These are phyloP conservation scores for Hibiscus mutabilis DNA, from an alignment of 345 rosid species.

Conservation along the genomic window DNA sequence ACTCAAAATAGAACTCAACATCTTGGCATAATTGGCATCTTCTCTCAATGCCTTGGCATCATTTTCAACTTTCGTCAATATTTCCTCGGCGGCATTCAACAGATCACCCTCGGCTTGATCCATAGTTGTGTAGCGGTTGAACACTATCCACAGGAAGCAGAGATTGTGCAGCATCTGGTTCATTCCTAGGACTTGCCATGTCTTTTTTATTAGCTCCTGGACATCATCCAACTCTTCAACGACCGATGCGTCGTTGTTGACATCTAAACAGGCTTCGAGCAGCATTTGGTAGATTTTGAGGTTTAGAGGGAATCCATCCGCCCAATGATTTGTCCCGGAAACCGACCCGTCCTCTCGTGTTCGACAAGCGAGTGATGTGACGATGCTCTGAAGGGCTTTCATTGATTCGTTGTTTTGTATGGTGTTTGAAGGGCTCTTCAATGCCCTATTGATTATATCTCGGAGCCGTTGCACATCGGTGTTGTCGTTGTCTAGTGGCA, in stretches of 20 bases:
- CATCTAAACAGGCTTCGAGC: slow-evolving; percentile 80
- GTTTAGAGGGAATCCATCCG: slow-evolving; percentile 80
- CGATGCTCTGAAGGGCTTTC: slow-evolving; percentile 59
- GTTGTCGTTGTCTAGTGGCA: slow-evolving; percentile 49
- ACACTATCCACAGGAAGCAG: slow-evolving; percentile 83
- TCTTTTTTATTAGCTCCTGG: slow-evolving; percentile 80
- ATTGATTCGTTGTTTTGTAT: slow-evolving; percentile 62
- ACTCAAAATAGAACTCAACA: slow-evolving; percentile 52
- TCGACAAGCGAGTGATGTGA: slow-evolving; percentile 65
- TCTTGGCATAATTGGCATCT: slow-evolving; percentile 45
- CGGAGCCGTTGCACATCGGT: slow-evolving; percentile 47
- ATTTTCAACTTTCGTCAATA: slow-evolving; percentile 60
- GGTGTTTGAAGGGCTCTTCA: slow-evolving; percentile 53
- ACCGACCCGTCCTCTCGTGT: slow-evolving; percentile 44
- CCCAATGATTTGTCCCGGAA: slow-evolving; percentile 79
- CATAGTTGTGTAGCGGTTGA: slow-evolving; percentile 62
- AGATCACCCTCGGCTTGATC: slow-evolving; percentile 77
- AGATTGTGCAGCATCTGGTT: slow-evolving; percentile 70
- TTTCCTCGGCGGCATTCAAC: slow-evolving; percentile 63
- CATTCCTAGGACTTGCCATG: slow-evolving; percentile 82
- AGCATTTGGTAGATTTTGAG: slow-evolving; percentile 65
- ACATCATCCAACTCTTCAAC: slow-evolving; percentile 89
- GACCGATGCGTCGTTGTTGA: slow-evolving; percentile 53
- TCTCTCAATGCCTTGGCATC: slow-evolving; percentile 61
- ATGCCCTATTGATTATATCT: slow-evolving; percentile 45